Base-by-base conservation (phyloP, 2,329 filamentous ascomycete species). In the Paraphaeosphaeria minitans region DNA sequence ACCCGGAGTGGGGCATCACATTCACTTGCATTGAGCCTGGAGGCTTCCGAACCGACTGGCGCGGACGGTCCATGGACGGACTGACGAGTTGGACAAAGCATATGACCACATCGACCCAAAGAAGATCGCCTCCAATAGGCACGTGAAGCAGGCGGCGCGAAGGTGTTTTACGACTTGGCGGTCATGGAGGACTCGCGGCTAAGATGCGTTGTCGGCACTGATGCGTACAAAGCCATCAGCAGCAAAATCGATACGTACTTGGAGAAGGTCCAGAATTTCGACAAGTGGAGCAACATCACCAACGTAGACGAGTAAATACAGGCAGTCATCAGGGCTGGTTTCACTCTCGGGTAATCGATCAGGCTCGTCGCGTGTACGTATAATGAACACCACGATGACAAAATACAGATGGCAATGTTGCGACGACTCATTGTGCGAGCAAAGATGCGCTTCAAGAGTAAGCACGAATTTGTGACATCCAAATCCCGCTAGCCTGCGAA, bases 161-260 rank as follows among this genome's bases (percentile, higher is more conserved):
- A 78, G 22, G 78, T 78, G 0, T 84, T 85, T 74, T 84, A 85
- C 63, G 81, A 87, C 53, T 66, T 87, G 16, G 84, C 82, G 0
- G 76, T 80, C 39, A 80, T 83, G 77, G 66, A 82, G 13, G 79
- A 84, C 14, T 82, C 81, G 3, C 85, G 84, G 3, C 64, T 87
- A 8, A 75, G 84, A 31, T 78, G 83, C 14, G 78, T 84, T 0
- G 75, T 87, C 12, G 84, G 84, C 0, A 83, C 77, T 0, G 84
- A 87, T 71, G 82, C 82, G 0, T 86, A 82, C 68, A 65, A 67
- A 1, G 74, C 62, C 4, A 79, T 87, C 22, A 81, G 77, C 62
- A 66, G 72, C 0, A 86, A 86, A 73, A 76, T 85, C 22, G 79
- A 85, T 45, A 71, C 73, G 13, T 83, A 83, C 50, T 56, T 75